These are phyloP conservation scores for Diatrype stigma DNA, from an alignment of 2,329 filamentous ascomycete species.

Conservation along the genomic window DNA sequence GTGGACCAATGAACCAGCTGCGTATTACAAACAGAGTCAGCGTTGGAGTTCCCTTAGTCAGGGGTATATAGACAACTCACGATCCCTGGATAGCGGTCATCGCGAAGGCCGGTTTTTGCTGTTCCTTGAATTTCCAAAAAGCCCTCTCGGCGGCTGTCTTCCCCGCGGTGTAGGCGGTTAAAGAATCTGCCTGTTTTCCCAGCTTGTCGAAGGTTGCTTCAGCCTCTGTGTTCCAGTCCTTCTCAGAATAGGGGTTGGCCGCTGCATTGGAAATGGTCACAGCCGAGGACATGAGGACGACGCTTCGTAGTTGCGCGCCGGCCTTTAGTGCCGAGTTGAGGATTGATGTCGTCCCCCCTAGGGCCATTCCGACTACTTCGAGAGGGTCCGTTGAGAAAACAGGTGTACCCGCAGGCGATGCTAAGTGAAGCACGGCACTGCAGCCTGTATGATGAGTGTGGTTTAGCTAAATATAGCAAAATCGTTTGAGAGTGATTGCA, in stretches of 20 bases:
- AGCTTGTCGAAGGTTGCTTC: constrained; percentile 12
- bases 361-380: constrained; percentile 18
- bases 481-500: background rate
- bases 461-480: background rate
- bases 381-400: constrained; percentile 17
- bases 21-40: background rate
- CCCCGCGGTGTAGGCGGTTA: constrained; percentile 23
- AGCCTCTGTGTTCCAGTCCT: constrained; percentile 23
- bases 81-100: constrained; percentile 23
- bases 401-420: constrained; percentile 13
- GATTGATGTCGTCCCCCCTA: constrained; percentile 16
- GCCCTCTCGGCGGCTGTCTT: constrained; percentile 22
- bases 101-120: constrained; percentile 16
- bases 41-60: background rate
- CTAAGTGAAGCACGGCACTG: constrained; percentile 22
- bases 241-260: constrained; percentile 17
- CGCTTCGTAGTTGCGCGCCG: constrained; percentile 15
- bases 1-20: constrained; percentile 24
- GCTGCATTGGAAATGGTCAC: constrained; percentile 19
- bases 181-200: constrained; percentile 13
- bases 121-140: constrained; percentile 22
- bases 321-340: constrained; percentile 18
- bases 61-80: constrained; percentile 13
- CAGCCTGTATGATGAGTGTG: constrained; percentile 17
- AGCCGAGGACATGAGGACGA: constrained; percentile 22